Base-by-base conservation (phyloP, 2,329 filamentous ascomycete species). In the Fusarium sp. region DNA sequence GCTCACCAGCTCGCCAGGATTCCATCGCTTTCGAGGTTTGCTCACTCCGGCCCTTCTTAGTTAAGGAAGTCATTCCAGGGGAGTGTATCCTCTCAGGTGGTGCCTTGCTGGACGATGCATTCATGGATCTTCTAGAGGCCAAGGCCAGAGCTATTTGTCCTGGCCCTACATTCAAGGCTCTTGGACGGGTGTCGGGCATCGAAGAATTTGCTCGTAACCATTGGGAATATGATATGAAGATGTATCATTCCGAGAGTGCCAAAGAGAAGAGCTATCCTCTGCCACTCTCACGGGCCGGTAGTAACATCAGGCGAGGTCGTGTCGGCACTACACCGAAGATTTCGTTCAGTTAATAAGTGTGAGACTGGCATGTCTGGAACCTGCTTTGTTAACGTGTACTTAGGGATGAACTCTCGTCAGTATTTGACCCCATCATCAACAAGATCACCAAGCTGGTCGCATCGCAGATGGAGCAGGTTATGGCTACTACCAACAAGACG, bases 221-320 rank as follows among this genome's bases (percentile, higher is more conserved):
- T 4, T 59, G 45, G 54, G 34, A 46, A 0, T 2, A 11, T 2
- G 6, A 33, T 2, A 26, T 62, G 14, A 51, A 62, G 14, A 1
- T 2, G 2, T 1, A 3, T 5, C 13, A 17, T 24, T 36, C 20
- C n/a, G 1, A 10, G 4, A 1, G 14, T 11, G 2, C 1, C 10
- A 7, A 14, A 11, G 26, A 33, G 14, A 10, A 2, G 36, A 20
- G 1, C 1, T 34, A 36, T 36, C 4, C 7, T 5, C 22, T 57
- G 11, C 45, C 54, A 6, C 1, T 26, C 3, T 2, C 8, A 5
- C 42, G 18, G 54, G 26, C 28, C n/a, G 3, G 13, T 5, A n/a
- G 18, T 11, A n/a, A 5, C 5, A 1, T 2, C 10, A 34, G 38
- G 31, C 36, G n/a, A 20, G 3, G 13, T 15, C 2, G 2, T 4